Evolutionary conservation across 73 alveolate genomes (phyloP), one percentile per base, ranked within the genome.

Genomic region (Tetrahymena thermophila): DNA sequence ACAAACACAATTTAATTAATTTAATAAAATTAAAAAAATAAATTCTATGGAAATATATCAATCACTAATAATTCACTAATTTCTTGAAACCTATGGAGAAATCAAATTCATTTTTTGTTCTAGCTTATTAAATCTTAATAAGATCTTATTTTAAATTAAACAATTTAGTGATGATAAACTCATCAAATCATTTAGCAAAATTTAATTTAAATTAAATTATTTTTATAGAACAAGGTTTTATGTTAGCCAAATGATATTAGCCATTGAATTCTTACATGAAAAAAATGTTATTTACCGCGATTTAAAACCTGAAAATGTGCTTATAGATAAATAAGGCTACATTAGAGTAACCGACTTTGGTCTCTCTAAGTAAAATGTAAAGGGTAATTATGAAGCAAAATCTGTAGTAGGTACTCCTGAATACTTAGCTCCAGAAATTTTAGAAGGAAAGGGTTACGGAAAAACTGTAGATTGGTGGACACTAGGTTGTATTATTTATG

Each of bases 361-460:
- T 34, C 93, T 95, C 34, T 85, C 97, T 21, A 95, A 95, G n/a
- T 55, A 93, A 37, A 95, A 95, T 85, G 97, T 95, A 5, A 95
- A 95, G 55, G 97, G 97, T 21, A 31, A 94, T 14, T 43, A 95
- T 35, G 97, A 95, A 85, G 97, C 97, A 25, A 14, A 85, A 85
- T 85, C 95, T 35, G 95, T 95, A 28, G 97, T 99, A 94, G 99
- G 99, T 15, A 97, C 99, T 16, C 99, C 99, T 1, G 99, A 98
- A 94, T 98, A 98, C 94, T 95, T 98, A 71, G 99, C 99, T 21
- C 99, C 99, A 0, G 99, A 98, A 95, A 98, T 98, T 7, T 57
- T 95, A 56, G 94, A 96, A 94, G 97, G 97, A 83, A 96, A 97
- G 43, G 99, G 99, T 0, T 98, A 97, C 96, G 99, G 99, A 17